These are phyloP conservation scores for Spirogloea muscicola DNA, from an alignment of 139 green algal species.

Conservation along the genomic window DNA sequence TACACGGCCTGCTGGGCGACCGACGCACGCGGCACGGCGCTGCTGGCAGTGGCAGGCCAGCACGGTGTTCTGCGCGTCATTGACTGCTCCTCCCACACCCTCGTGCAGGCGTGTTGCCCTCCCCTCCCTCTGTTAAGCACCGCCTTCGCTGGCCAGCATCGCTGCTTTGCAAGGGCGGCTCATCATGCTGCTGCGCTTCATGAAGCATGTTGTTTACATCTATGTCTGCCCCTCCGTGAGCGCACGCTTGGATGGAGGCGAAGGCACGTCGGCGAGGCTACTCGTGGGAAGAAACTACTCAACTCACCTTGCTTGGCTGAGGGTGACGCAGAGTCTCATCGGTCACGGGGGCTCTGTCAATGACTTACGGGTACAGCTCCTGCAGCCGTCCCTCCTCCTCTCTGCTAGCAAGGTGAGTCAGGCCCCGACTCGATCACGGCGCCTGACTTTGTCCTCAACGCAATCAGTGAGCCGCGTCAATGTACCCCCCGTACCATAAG, in stretches of 20 bases:
- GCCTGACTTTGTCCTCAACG: too few relatives aligned
- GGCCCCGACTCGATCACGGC: too few relatives aligned
- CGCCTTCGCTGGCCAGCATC: too few relatives aligned
- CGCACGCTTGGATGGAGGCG: not conserved
- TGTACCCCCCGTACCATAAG: too few relatives aligned
- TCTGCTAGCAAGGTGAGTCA: constrained; percentile 36
- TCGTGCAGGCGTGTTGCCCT: not conserved
- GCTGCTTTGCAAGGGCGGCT: too few relatives aligned
- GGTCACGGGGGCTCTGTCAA: constrained; percentile 43
- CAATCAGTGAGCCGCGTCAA: too few relatives aligned
- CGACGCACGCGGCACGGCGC: constrained; percentile 1
- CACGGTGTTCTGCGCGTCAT: constrained; percentile 40
- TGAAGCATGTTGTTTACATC: not conserved
- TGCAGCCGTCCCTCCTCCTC: constrained; percentile 34
- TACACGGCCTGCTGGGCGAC: constrained; percentile 34
- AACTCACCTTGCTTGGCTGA: not conserved
- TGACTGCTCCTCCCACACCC: constrained; percentile 19
- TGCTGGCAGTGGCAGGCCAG: constrained; percentile 26
- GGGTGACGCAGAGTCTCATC: constrained; percentile 12
- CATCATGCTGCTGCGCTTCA: not conserved
- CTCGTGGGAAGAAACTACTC: not conserved
- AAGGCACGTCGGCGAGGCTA: not conserved
- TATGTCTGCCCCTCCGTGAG: not conserved
- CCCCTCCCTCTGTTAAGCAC: not conserved
- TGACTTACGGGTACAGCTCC: constrained; percentile 43